Conservation (phyloP, 1,284 basidiomycete genomes). For the Tetrapyrgos nigripes region DNA sequence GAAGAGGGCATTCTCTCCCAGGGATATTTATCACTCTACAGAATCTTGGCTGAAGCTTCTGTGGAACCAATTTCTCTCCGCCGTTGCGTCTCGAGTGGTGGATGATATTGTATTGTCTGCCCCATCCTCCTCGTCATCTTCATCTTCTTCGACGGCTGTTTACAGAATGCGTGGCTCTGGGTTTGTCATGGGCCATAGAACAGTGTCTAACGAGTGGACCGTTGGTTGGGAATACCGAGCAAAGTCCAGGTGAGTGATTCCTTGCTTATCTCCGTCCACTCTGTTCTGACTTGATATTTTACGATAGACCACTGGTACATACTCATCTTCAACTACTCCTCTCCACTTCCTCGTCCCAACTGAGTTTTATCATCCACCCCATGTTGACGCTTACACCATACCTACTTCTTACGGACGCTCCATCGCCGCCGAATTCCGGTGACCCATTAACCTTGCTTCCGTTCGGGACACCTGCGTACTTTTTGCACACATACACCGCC, state of each 20-base stretch:
- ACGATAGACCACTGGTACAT: conserved; percentile 57
- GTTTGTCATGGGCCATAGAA: conserved; percentile 2
- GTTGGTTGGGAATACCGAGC: conserved; percentile 13
- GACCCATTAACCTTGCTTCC: conserved; percentile 72
- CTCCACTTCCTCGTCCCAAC: conserved; percentile 35
- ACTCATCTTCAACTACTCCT: conserved; percentile 67
- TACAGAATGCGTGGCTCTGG: conserved; percentile 2
- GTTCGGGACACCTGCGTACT: conserved; percentile 75
- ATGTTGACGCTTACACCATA: conserved; percentile 60
- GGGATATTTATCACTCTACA: neutral
- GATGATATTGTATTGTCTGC: neutral
- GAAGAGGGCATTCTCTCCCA: neutral
- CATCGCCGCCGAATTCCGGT: conserved; percentile 46
- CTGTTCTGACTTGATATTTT: neutral
- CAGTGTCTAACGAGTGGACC: conserved; percentile 8
- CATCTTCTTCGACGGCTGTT: neutral
- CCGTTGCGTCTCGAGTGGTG: neutral
- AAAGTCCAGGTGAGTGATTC: neutral
- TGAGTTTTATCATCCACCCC: conserved; percentile 67
- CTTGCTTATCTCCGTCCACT: neutral
- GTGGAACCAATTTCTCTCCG: neutral
- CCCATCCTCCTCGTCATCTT: neutral
- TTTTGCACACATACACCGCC: conserved; percentile 66
- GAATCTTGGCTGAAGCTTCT: neutral
- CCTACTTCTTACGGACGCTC: conserved; percentile 42